Percentiles rank a stretch among this genome's conserved stretches.
These are phyloP conservation scores for Erythrobasidium yunnanense DNA, from an alignment of 768 basidiomycete genomes.

Conservation along the genomic window DNA sequence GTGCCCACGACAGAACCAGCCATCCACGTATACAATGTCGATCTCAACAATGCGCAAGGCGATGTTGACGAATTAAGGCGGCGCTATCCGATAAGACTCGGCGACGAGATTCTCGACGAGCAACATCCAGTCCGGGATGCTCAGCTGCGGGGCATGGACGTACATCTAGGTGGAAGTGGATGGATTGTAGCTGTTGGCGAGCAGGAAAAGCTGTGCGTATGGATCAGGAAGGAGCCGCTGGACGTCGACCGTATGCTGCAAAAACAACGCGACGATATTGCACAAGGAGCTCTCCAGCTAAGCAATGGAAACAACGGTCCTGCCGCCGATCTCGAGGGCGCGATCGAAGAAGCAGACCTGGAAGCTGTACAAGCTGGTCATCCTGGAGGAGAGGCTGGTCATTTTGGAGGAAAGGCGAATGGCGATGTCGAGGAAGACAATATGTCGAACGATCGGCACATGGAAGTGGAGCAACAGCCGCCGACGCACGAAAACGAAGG, in stretches of 20 bases:
- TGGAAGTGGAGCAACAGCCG: too few species aligned
- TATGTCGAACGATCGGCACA: too few species aligned
- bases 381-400: too few species aligned
- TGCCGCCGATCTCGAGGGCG: too few species aligned
- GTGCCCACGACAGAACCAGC: conserved; percentile 10
- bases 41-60: background rate
- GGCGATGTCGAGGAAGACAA: too few species aligned
- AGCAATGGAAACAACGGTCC: too few species aligned
- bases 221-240: background rate
- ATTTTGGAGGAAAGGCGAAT: too few species aligned
- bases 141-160: background rate
- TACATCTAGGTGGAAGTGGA: conserved; percentile 4
- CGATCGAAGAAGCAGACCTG: too few species aligned
- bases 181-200: conserved; percentile 17
- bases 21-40: background rate
- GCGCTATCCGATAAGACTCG: conserved; percentile 2
- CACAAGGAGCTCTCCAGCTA: too few species aligned
- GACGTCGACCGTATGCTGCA: background rate
- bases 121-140: background rate
- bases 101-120: conserved; percentile 10
- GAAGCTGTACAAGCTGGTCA: too few species aligned
- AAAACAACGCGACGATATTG: too few species aligned
- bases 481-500: too few species aligned
- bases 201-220: conserved; percentile 2
- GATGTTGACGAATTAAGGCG: background rate